Evolutionary conservation across 2,329 filamentous ascomycete species (phyloP).

Genomic region (Cryphonectria carpinicola): DNA sequence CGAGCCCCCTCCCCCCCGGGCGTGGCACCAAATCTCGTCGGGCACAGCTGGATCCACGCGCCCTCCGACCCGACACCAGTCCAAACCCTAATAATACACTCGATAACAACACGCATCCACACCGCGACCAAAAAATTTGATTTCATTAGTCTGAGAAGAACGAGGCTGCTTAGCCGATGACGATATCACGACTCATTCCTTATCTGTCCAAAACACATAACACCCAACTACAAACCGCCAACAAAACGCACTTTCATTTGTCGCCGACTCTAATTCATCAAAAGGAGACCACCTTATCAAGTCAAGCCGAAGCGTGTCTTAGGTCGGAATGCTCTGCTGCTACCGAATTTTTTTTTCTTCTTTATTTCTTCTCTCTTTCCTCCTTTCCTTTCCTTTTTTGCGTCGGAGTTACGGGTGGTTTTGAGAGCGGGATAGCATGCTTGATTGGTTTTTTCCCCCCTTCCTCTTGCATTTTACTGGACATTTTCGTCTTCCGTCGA

Average conservation of each 20-base stretch:
- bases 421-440: slow-evolving; percentile 22
- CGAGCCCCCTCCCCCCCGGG: neutral
- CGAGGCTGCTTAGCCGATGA: slow-evolving; percentile 24
- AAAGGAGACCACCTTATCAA: neutral
- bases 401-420: slow-evolving; percentile 24
- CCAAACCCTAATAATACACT: neutral
- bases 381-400: slow-evolving; percentile 11
- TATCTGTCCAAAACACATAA: slow-evolving; percentile 9
- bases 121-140: slow-evolving; percentile 8
- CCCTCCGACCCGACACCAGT: neutral
- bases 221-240: slow-evolving; percentile 17
- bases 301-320: slow-evolving; percentile 7
- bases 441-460: slow-evolving; percentile 12
- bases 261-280: slow-evolving; percentile 21
- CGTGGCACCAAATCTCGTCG: neutral
- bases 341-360: neutral
- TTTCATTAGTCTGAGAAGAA: slow-evolving; percentile 21
- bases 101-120: neutral
- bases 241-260: slow-evolving; percentile 26
- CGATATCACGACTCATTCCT: slow-evolving; percentile 25
- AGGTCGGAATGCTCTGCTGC: slow-evolving; percentile 5
- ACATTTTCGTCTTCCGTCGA: slow-evolving; percentile 11
- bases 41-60: neutral
- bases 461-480: slow-evolving; percentile 25
- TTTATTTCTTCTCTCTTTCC: neutral